Conservation (phyloP, 306 rosid species). For the Acacia crassicarpa region DNA sequence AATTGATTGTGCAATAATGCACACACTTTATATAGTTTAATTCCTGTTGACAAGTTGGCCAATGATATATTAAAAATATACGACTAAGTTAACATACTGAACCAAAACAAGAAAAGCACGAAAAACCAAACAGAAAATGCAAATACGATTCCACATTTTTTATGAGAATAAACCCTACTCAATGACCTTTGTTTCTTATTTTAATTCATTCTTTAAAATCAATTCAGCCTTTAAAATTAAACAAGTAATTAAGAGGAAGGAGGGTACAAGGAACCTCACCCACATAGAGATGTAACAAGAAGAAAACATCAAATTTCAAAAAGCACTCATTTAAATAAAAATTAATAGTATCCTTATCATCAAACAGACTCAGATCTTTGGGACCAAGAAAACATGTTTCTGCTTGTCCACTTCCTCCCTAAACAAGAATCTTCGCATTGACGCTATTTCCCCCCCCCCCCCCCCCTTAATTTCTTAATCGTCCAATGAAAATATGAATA, state of each 20-base stretch:
- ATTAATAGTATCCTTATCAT: slow-evolving; percentile 45
- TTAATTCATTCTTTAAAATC: slow-evolving; percentile 11
- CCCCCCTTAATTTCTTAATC: slow-evolving; percentile 29
- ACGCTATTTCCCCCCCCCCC: no score
- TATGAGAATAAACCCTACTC: slow-evolving; percentile 45
- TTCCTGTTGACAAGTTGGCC: slow-evolving; percentile 25
- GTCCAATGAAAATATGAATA: background rate
- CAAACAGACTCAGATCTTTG: slow-evolving; percentile 66
- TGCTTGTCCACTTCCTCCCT: slow-evolving; percentile 72
- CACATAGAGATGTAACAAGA: slow-evolving; percentile 64
- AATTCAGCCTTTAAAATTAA: slow-evolving; percentile 30
- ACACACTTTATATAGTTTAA: background rate
- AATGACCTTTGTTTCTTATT: slow-evolving; percentile 76
- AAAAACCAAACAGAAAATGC: slow-evolving; percentile 50
- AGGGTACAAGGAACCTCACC: slow-evolving; percentile 31
- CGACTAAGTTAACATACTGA: slow-evolving; percentile 19
- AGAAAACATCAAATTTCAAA: slow-evolving; percentile 80
- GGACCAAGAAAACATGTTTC: slow-evolving; percentile 61
- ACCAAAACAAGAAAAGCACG: slow-evolving; percentile 39
- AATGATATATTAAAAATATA: background rate
- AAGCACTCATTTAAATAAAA: slow-evolving; percentile 51
- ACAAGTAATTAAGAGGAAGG: slow-evolving; percentile 38
- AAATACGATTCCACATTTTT: slow-evolving; percentile 30
- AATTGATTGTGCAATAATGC: background rate
- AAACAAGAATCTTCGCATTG: slow-evolving; percentile 69